These are phyloP conservation scores for Diaporthe batatas DNA, from an alignment of 2,329 filamentous ascomycete genomes.

Conservation along the genomic window DNA sequence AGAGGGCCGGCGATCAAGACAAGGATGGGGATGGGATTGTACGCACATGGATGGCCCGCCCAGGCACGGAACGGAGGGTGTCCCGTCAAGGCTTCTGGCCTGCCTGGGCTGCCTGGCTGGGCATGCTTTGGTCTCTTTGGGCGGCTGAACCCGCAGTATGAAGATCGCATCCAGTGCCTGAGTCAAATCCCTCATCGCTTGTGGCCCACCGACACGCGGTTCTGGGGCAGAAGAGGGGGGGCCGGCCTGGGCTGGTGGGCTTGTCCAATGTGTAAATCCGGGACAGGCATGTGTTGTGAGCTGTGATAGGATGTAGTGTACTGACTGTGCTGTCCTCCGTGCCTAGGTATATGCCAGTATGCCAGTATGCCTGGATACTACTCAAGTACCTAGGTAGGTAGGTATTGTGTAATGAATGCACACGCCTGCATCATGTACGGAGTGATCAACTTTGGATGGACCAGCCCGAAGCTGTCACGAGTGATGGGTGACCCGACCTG, in stretches of 20 bases:
- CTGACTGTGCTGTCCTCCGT: background rate
- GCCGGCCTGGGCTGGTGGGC: background rate
- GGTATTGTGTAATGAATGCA: background rate
- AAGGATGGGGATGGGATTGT: background rate
- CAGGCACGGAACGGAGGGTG: constrained; percentile 26
- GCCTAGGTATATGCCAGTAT: background rate
- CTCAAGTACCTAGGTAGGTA: too few relatives aligned
- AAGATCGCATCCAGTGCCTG: constrained; percentile 27
- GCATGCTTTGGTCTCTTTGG: constrained; percentile 3
- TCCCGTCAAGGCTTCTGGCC: constrained; percentile 15
- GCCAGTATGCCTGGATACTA: background rate
- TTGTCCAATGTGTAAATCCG: background rate
- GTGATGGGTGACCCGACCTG: constrained; percentile 24
- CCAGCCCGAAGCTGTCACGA: constrained; percentile 19
- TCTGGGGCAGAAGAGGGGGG: background rate
- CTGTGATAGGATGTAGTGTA: too few relatives aligned
- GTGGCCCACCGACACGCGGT: constrained; percentile 30
- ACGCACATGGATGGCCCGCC: constrained; percentile 1
- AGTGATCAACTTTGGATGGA: constrained; percentile 19
- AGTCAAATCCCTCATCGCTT: constrained; percentile 30
- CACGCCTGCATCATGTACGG: background rate
- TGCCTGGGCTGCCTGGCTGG: background rate
- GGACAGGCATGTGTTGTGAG: background rate
- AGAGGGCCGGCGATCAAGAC: constrained; percentile 27
- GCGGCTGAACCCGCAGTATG: constrained; percentile 33